Evolutionary conservation across 208 protist genomes (phyloP), one percentile per base, ranked within the genome.

Genomic region (Acanthamoeba healyi): DNA sequence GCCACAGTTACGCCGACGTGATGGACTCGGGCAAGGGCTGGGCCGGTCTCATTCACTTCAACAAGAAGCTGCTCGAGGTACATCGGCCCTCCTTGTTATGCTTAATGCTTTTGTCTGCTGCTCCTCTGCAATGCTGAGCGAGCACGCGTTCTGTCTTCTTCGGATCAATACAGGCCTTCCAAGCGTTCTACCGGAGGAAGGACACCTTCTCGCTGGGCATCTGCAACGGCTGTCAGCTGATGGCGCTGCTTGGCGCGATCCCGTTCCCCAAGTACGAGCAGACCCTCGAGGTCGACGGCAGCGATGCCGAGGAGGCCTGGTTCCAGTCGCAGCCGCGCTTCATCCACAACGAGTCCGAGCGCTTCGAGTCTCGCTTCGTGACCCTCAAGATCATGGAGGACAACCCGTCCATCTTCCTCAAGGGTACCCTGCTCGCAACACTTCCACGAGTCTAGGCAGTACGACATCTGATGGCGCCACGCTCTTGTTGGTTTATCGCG

Each of bases 11-110:
- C 84, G 96, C 93, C 51, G 97, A 98, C 89, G 97, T 98, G 24
- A 77, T 98, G 61, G 97, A 96, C 74, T 98, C 97, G 7, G 96
- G 96, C 49, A 98, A 97, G 89, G 97, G 97, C 42, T 98, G 97
- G 97, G 97, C 97, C 0, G 96, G 88, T 32, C 63, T 93, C 15
- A 95, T 95, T 86, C 40, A 89, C 34, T 96, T 93, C 77, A 67
- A 95, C 32, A 40, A 58, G n/a, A 94, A 90, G 51, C 54, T 95
- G 14, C 34, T 49, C 58, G 74, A 84, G 74, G 67, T 82, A 56
- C 32, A 36, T 24, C 12, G 5, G 1, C 29, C 34, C 51, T 46
- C 34, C 40, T n/a, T n/a, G n/a, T n/a, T n/a, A n/a, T n/a, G n/a
- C n/a, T n/a, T n/a, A n/a, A n/a, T n/a, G n/a, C n/a, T n/a, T n/a